Evolutionary conservation across 1,139 yeast genomes (phyloP), one percentile per base, ranked within the genome.

Genomic region (Kurtzmaniella quercitrusa): DNA sequence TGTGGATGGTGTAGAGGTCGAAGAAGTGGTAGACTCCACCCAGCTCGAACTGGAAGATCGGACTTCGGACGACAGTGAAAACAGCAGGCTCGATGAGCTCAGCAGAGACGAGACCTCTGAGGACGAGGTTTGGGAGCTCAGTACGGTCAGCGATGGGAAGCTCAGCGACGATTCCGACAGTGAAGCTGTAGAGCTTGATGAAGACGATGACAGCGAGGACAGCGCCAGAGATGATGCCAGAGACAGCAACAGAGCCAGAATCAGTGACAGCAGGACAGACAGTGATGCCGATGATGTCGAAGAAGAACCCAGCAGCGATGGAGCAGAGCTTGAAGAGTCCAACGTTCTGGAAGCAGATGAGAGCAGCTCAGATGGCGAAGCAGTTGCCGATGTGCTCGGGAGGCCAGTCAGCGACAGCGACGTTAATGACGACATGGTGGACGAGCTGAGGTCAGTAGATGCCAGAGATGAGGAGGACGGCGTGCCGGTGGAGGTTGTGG

Each of bases 81-180:
- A 10, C 17, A n/a, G 23, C 37, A 34, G 37, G 23, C 37, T 34
- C 21, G 37, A 23, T 16, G 39, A 16, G 19, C 38, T 38, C 12
- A 39, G 39, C 7, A 48, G 16, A 5, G 27, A 34, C n/a, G 48
- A 15, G 34, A 31, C 21, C n/a, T 17, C 34, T 8, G 39, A 38
- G 23, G 47, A 37, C 14, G 47, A 34, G 4, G 38, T 16, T 15
- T 43, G 44, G 12, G 48, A 41, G 1, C 46, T 44, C 19, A 23
- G 15, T 34, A 44, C 37, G 18, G 14, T 25, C 3, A 41, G 44
- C 38, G 48, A 44, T 10, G 59, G 51, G 16, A 52, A 53, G 39
- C 56, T 53, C 24, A 48, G 50, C n/a, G 19, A 16, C 9, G 42
- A 34, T n/a, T 40, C 34, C 7, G 43, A 16, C 37, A 37, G 31